Percentiles rank a stretch among this genome's conserved stretches.
Evolutionary conservation across 495 filamentous ascomycete genomes (phyloP).

Genomic region (Trichocladium uniseriatum): DNA sequence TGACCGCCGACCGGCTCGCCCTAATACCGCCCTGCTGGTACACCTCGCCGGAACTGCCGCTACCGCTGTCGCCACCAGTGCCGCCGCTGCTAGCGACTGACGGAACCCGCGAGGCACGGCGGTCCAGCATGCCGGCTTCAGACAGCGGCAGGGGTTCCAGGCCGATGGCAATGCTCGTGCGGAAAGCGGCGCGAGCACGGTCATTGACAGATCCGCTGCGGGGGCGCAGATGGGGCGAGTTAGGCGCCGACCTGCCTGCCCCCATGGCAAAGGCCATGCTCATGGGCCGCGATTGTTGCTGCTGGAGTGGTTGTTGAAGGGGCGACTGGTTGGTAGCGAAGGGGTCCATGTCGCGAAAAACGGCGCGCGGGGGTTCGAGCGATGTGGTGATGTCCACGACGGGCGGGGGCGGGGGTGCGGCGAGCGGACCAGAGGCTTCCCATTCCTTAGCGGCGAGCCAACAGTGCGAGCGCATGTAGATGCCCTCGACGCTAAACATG

Average conservation of each 20-base stretch:
- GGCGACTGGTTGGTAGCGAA: conserved; percentile 3
- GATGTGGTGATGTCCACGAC: background rate
- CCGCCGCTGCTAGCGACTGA: background rate
- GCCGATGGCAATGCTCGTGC: conserved; percentile 39
- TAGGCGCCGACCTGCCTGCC: conserved; percentile 5
- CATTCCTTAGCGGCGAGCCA: conserved; percentile 78
- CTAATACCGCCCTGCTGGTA: background rate
- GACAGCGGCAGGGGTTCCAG: conserved; percentile 32
- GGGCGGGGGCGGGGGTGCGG: conserved; percentile 4
- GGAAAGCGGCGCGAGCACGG: conserved; percentile 25
- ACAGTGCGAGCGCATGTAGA: conserved; percentile 85
- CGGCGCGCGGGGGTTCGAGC: conserved; percentile 30
- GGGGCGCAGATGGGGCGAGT: conserved; percentile 25
- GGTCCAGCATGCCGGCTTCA: background rate
- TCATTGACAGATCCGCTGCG: conserved; percentile 25
- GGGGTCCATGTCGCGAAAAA: conserved; percentile 26
- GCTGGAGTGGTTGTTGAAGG: background rate
- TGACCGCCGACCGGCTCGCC: conserved; percentile 9
- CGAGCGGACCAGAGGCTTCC: conserved; percentile 25
- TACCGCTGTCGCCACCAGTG: background rate
- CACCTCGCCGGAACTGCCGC: background rate
- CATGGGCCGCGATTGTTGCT: background rate
- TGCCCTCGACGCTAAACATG: conserved; percentile 80
- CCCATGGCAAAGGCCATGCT: background rate
- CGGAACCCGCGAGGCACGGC: background rate